Conservation (phyloP, 768 basidiomycete species). For the Phaffia tasmanica region DNA sequence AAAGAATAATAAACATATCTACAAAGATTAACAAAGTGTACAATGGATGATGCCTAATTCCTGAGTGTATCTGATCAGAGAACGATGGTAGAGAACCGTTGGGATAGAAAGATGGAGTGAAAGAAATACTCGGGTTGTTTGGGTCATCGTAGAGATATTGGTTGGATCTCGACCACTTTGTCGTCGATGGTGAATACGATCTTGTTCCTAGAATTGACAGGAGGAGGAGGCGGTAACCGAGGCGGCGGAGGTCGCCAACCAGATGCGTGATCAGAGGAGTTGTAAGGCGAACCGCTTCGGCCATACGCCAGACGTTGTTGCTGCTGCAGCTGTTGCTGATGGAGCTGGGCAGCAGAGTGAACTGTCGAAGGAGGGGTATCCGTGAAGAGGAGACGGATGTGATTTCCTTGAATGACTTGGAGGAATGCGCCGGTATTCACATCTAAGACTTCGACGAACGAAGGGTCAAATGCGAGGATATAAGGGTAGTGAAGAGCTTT, state of each 20-base stretch:
- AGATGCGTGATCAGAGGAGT: not conserved
- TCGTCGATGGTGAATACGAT: conserved; percentile 25
- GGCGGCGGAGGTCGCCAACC: not conserved
- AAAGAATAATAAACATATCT: too few relatives aligned
- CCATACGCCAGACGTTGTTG: conserved; percentile 20
- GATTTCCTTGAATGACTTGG: conserved; percentile 62
- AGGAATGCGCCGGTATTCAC: conserved; percentile 83
- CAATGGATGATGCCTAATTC: too few relatives aligned
- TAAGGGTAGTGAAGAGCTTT: conserved; percentile 91
- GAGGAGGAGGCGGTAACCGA: conserved; percentile 17
- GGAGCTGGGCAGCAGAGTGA: conserved; percentile 44
- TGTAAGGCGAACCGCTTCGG: not conserved
- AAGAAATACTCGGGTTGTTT: not conserved
- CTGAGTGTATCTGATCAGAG: too few relatives aligned
- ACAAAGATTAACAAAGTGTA: too few relatives aligned
- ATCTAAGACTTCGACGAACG: conserved; percentile 91
- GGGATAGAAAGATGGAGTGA: too few relatives aligned
- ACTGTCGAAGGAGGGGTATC: conserved; percentile 80
- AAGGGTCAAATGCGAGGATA: conserved; percentile 89
- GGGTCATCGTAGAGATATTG: not conserved
- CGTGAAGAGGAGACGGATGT: conserved; percentile 79
- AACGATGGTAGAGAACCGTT: too few relatives aligned
- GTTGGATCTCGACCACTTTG: not conserved
- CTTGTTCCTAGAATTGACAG: conserved; percentile 14
- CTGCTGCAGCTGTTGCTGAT: conserved; percentile 40